Conservation (phyloP, 345 rosid species). For the Salix suchowensis region DNA sequence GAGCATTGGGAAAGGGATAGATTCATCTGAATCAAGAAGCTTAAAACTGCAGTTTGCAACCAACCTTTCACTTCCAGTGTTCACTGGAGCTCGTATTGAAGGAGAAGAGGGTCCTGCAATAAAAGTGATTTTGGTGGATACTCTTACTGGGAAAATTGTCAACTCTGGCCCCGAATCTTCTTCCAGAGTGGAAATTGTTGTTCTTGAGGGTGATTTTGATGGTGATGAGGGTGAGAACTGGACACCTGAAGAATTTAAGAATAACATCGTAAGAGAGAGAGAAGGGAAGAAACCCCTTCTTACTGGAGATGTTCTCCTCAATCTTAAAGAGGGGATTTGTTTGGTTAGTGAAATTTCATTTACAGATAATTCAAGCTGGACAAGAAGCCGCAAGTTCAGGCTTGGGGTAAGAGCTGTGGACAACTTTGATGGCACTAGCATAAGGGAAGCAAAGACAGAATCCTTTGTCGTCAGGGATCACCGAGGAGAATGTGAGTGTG, state of each 20-base stretch:
- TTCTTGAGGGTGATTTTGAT: slow-evolving; percentile 92
- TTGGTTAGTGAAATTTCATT: slow-evolving; percentile 69
- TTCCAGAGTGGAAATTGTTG: slow-evolving; percentile 78
- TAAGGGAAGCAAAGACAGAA: slow-evolving; percentile 76
- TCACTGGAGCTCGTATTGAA: slow-evolving; percentile 90
- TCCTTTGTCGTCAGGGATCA: slow-evolving; percentile 97
- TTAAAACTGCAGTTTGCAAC: slow-evolving; percentile 65
- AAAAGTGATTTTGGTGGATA: slow-evolving; percentile 67
- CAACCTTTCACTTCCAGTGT: slow-evolving; percentile 75
- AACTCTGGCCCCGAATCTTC: slow-evolving; percentile 60
- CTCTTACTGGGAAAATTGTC: slow-evolving; percentile 53
- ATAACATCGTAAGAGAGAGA: slow-evolving; percentile 86
- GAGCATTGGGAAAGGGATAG: slow-evolving; percentile 60
- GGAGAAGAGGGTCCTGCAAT: slow-evolving; percentile 66
- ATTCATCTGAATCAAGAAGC: slow-evolving; percentile 53
- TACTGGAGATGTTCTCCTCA: slow-evolving; percentile 60
- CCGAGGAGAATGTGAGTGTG: slow-evolving; percentile 88
- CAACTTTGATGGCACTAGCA: slow-evolving; percentile 47
- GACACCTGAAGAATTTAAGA: slow-evolving; percentile 74
- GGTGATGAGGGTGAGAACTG: slow-evolving; percentile 59
- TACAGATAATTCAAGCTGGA: slow-evolving; percentile 99
- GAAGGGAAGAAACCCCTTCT: slow-evolving; percentile 95
- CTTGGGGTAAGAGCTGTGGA: slow-evolving; percentile 80
- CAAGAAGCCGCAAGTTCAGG: slow-evolving; percentile 94
- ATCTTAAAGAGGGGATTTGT: slow-evolving; percentile 67